Conservation (phyloP, 345 rosid genomes). For the Pistacia integerrima region DNA sequence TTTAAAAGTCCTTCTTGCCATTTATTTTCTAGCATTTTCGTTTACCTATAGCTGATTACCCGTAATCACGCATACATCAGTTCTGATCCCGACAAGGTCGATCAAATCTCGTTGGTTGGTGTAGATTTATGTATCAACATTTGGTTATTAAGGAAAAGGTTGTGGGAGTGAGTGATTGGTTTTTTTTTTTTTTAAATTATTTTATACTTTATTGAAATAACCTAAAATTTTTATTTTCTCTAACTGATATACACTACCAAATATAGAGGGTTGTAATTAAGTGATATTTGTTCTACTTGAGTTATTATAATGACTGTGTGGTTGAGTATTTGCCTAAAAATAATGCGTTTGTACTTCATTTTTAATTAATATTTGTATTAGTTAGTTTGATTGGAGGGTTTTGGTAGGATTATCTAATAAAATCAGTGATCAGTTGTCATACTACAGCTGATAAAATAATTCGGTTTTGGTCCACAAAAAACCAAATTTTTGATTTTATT, state of each 20-base stretch:
- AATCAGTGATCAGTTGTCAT: background rate
- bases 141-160: conserved; percentile 3
- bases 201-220: too few relatives aligned
- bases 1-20: too few relatives aligned
- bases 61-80: too few relatives aligned
- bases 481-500: too few relatives aligned
- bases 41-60: too few relatives aligned
- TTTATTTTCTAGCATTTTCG: too few relatives aligned
- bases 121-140: too few relatives aligned
- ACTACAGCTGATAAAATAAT: background rate
- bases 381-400: background rate
- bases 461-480: too few relatives aligned
- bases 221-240: background rate
- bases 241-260: background rate
- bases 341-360: background rate
- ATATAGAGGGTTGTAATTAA: background rate
- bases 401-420: background rate
- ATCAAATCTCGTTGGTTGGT: too few relatives aligned
- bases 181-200: background rate
- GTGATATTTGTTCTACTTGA: background rate
- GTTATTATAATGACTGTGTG: background rate
- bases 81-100: too few relatives aligned
- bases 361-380: conserved; percentile 1
- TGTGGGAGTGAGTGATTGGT: background rate
- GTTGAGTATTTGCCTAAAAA: background rate